phyloP scores from a whole-genome alignment of 176 grass and related monocot species.

The Microstegium vimineum region DNA sequence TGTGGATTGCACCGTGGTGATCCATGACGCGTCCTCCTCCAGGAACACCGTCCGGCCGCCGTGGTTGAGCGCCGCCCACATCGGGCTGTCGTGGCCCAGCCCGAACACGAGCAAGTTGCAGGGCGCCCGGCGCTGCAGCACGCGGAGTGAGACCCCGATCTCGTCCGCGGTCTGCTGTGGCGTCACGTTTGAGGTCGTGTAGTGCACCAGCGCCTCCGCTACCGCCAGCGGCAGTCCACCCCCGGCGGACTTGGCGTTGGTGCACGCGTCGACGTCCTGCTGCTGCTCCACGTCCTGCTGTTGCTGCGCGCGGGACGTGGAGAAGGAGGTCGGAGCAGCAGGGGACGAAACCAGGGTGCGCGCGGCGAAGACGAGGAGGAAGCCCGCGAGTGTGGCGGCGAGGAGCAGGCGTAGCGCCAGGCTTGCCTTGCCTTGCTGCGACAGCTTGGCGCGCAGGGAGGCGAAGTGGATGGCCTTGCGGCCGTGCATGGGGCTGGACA shows the following conservation, averaged over 20 bases:
- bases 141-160: conserved; percentile 48
- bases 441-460: conserved; percentile 36
- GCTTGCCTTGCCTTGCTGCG: conserved; percentile 19
- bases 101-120: conserved; percentile 85
- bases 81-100: conserved; percentile 46
- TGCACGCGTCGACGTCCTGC: background rate
- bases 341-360: conserved; percentile 14
- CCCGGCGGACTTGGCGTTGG: too few species aligned
- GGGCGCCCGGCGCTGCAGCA: conserved; percentile 39
- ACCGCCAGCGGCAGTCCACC: too few species aligned
- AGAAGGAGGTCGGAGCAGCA: background rate
- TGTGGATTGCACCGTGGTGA: conserved; percentile 27
- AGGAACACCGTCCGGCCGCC: conserved; percentile 88
- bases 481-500: conserved; percentile 41
- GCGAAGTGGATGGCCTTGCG: conserved; percentile 44
- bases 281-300: background rate
- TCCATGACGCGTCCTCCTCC: conserved; percentile 90
- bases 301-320: background rate
- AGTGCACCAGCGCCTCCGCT: conserved; percentile 59
- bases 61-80: conserved; percentile 90
- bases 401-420: conserved; percentile 27
- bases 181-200: conserved; percentile 41
- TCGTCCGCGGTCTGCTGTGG: conserved; percentile 52
- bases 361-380: conserved; percentile 36
- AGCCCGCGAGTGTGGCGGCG: conserved; percentile 20